These are phyloP conservation scores for Hylodesmum podocarpum DNA, from an alignment of 306 rosid species.

Conservation along the genomic window DNA sequence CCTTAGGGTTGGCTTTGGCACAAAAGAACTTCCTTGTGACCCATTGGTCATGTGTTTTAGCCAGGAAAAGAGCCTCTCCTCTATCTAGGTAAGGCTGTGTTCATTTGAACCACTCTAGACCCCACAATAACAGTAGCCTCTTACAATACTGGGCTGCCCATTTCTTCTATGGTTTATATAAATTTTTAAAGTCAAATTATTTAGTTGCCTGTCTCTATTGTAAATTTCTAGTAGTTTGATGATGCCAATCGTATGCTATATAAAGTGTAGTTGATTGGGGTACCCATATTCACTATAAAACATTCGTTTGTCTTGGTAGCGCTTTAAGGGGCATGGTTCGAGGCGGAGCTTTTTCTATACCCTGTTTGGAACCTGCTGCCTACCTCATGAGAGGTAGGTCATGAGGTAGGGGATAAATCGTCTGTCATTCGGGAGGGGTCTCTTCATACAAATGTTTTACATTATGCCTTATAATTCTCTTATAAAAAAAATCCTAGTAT, in stretches of 20 bases:
- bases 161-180: constrained; percentile 1
- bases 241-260: constrained; percentile 32
- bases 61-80: neutral
- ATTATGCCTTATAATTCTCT: constrained; percentile 33
- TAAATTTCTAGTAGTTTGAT: constrained; percentile 21
- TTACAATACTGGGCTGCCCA: neutral
- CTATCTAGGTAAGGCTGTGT: neutral
- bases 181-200: neutral
- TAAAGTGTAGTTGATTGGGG: constrained; percentile 48
- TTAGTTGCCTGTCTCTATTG: neutral
- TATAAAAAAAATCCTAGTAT: constrained; percentile 17
- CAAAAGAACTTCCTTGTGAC: neutral
- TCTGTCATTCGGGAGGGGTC: constrained; percentile 58
- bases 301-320: constrained; percentile 79
- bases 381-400: constrained; percentile 87
- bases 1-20: neutral
- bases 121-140: constrained; percentile 9
- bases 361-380: constrained; percentile 85
- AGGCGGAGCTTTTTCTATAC: constrained; percentile 71
- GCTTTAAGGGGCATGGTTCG: constrained; percentile 69
- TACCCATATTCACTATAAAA: constrained; percentile 57
- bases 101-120: constrained; percentile 1
- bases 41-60: constrained; percentile 8
- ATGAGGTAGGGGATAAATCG: constrained; percentile 70
- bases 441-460: constrained; percentile 36